These are phyloP conservation scores for Batkoa obscura DNA, from an alignment of 371 early-diverging fungal genomes.

Conservation along the genomic window DNA sequence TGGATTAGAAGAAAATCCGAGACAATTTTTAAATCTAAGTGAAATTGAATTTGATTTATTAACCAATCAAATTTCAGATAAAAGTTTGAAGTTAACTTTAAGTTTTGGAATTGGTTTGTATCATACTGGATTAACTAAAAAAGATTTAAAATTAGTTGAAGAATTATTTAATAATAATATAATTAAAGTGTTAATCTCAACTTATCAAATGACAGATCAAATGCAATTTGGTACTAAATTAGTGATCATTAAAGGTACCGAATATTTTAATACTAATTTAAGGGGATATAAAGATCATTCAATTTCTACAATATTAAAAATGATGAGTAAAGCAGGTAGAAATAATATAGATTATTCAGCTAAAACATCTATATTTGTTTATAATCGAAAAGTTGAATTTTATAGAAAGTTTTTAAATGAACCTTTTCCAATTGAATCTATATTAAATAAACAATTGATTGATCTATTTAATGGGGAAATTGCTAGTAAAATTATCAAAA, in stretches of 20 bases:
- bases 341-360: slow-evolving; percentile 91
- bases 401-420: slow-evolving; percentile 92
- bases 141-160: slow-evolving; percentile 79
- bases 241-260: slow-evolving; percentile 97
- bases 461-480: slow-evolving; percentile 90
- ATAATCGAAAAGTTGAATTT: slow-evolving; percentile 83
- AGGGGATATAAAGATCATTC: slow-evolving; percentile 84
- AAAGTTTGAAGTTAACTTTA: slow-evolving; percentile 53
- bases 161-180: slow-evolving; percentile 77
- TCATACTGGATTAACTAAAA: slow-evolving; percentile 91
- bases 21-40: slow-evolving; percentile 70
- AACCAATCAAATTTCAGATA: slow-evolving; percentile 48
- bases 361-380: slow-evolving; percentile 70
- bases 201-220: slow-evolving; percentile 98
- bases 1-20: slow-evolving; percentile 77
- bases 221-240: slow-evolving; percentile 97
- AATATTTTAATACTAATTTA: slow-evolving; percentile 80
- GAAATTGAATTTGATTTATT: slow-evolving; percentile 61
- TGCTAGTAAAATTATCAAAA: slow-evolving; percentile 58
- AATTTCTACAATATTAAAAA: slow-evolving; percentile 91
- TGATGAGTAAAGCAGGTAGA: slow-evolving; percentile 99
- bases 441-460: slow-evolving; percentile 48
- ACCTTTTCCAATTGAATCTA: slow-evolving; percentile 77
- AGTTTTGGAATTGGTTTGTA: slow-evolving; percentile 95
- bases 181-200: slow-evolving; percentile 92